Evolutionary conservation across 495 filamentous ascomycete genomes (phyloP), one percentile per base, ranked within the genome.

Genomic region (Stereocaulon alpinum): DNA sequence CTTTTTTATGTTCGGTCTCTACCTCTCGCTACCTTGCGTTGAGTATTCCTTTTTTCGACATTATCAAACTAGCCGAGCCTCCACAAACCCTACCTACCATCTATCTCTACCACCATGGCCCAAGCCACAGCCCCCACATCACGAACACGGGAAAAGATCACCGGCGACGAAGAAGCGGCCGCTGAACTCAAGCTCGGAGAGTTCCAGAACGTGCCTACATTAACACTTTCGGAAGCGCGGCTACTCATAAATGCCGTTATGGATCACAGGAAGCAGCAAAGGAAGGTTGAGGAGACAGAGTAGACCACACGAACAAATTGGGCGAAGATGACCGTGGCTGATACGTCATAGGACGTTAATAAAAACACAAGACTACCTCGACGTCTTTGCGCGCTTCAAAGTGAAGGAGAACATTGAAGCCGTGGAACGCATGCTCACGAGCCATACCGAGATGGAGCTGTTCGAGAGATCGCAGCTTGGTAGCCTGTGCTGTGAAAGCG

Each of bases 391-490:
- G 12, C 87, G 91, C 15, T 96, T 96, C 78, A 94, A 95, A 76
- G 82, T 90, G 61, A 88, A 88, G 69, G 89, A 96, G 72, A 92
- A 89, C 60, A 90, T 95, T 59, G 87, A 94, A 73, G 88, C 89
- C 12, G 89, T 96, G 40, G 92, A 96, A 71, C 80, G 86, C 9
- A 73, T 96, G 56, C 74, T 95, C 59, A 84, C 85, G 58, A 77
- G 82, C 41, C 84, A 87, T 64, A 83, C 84, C 58, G 84, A 91
- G 68, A 72, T 98, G 64, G 86, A 86, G 67, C 86, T 88, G 69
- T 96, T 96, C 67, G 93, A 98, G 80, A 80, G 87, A 64, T 89
- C 88, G 45, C 91, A 96, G 76, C 79, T 98, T 56, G 92, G 92
- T 95, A 90, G 89, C 58, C 77, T 98, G 24, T 95, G 89, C 72